Base-by-base conservation (phyloP, 345 rosid genomes). In the Heritiera littoralis region DNA sequence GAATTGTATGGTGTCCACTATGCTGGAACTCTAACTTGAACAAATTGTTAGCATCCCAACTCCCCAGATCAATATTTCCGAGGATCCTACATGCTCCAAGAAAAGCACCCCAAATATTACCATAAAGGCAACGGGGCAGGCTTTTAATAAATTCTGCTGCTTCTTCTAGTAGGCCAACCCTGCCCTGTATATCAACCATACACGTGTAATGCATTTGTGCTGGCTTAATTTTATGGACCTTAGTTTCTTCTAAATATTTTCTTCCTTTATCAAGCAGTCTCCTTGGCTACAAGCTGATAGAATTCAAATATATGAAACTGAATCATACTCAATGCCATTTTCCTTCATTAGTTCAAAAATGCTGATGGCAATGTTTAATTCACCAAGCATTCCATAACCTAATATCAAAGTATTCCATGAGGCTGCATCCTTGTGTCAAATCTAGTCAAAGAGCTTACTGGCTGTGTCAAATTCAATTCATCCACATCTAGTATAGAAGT, bases 271-370 rank as follows among this genome's bases (percentile, higher is more conserved):
- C 87, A 11, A 89, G 84, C 40, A 86, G 73, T 46, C 89, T 48
- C 85, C 89, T 63, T 89, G 92, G 76, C 89, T 82, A 80, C 90
- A 89, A 55, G 86, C 89, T 7, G 90, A 79, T 67, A 89, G 68
- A 65, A 89, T 83, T 10, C 88, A 85, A 72, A 86, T 85, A 40
- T 86, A 87, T 38, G 92, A 85, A 70, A 89, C 89, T 0, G 85
- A 77, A 79, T 89, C 92, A 68, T 72, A 84, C 58, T 76, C 77
- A 41, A 82, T 58, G 1, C 87, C 83, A 28, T 73, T 84, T 65
- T 72, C 69, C 71, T 79, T 85, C 90, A 89, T 85, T 14, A 72
- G 79, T 83, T 86, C 86, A 40, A 89, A 87, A 48, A 89, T 79
- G 66, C 76, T 66, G 13, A 87, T 65, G 40, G 92, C 89, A 2